Percentiles rank a stretch among this genome's conserved stretches.
These are phyloP conservation scores for Sporisorium iseilematis-ciliati DNA, from an alignment of 1,284 basidiomycete species.

Conservation along the genomic window DNA sequence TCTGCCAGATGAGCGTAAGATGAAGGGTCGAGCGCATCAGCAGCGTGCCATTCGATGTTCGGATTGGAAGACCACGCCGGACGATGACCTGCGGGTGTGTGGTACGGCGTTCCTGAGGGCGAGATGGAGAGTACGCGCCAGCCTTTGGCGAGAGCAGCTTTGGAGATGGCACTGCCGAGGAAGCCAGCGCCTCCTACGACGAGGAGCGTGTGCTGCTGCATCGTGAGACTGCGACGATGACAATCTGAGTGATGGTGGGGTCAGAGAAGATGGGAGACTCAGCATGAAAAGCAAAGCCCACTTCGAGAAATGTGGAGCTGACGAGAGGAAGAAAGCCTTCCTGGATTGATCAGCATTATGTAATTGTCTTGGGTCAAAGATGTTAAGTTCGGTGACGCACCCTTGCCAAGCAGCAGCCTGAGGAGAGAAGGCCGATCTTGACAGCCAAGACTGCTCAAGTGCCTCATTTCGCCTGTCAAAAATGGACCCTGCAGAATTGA, in stretches of 20 bases:
- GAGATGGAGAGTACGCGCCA: slow-evolving; percentile 90
- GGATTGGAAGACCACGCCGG: slow-evolving; percentile 81
- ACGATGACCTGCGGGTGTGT: slow-evolving; percentile 86
- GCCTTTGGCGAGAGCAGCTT: slow-evolving; percentile 83
- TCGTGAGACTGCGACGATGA: background rate
- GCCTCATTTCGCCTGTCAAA: background rate
- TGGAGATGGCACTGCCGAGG: slow-evolving; percentile 92
- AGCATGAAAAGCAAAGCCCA: background rate
- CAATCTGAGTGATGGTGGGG: background rate
- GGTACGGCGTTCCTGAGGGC: slow-evolving; percentile 86
- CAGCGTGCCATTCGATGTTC: slow-evolving; percentile 61
- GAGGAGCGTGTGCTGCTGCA: slow-evolving; percentile 50
- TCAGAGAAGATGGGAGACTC: background rate
- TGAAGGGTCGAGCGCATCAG: slow-evolving; percentile 78
- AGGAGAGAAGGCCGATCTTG: background rate
- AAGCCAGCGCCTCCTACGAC: slow-evolving; percentile 96
- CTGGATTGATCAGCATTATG: slow-evolving; percentile 22
- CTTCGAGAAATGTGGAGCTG: slow-evolving; percentile 15
- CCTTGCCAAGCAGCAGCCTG: slow-evolving; percentile 14
- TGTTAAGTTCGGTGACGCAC: slow-evolving; percentile 8
- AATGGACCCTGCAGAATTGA: slow-evolving; percentile 38
- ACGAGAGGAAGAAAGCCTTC: background rate
- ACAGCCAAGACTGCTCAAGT: slow-evolving; percentile 1
- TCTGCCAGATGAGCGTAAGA: slow-evolving; percentile 80
- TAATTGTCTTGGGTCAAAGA: background rate